Conservation (phyloP, 129 eudicot species). For the Lactuca saligna region DNA sequence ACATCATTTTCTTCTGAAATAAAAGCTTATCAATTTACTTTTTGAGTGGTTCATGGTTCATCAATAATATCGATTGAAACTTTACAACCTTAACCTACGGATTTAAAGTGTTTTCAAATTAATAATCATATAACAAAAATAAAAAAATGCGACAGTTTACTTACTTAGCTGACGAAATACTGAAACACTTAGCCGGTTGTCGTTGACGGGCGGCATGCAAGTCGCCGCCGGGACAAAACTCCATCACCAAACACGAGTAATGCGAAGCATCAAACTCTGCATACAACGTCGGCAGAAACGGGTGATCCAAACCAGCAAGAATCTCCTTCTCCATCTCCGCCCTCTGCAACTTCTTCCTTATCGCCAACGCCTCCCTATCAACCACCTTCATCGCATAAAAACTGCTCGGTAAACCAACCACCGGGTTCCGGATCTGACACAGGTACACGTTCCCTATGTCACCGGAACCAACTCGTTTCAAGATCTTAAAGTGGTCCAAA, state of each 20-base stretch:
- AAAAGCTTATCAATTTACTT: background rate
- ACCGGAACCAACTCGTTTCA: slow-evolving; percentile 65
- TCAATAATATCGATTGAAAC: background rate
- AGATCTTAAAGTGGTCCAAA: slow-evolving; percentile 59
- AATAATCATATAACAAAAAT: background rate
- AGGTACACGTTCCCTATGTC: slow-evolving; percentile 75
- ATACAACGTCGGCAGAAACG: slow-evolving; percentile 70
- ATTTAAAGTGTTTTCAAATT: background rate
- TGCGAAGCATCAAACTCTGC: slow-evolving; percentile 76
- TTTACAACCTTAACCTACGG: background rate
- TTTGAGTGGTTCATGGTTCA: background rate
- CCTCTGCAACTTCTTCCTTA: slow-evolving; percentile 64
- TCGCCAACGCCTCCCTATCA: slow-evolving; percentile 71
- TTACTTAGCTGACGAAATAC: slow-evolving; percentile 68
- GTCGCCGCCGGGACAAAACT: slow-evolving; percentile 86
- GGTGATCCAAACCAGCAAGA: slow-evolving; percentile 66
- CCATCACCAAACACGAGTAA: slow-evolving; percentile 80
- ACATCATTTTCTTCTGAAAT: background rate
- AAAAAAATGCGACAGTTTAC: slow-evolving; percentile 15
- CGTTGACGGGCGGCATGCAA: slow-evolving; percentile 63
- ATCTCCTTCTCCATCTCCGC: slow-evolving; percentile 80
- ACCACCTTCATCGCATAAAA: slow-evolving; percentile 82
- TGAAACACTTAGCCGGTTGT: slow-evolving; percentile 53
- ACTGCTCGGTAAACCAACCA: slow-evolving; percentile 47
- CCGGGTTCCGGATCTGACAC: slow-evolving; percentile 71